phyloP scores from a whole-genome alignment of 2,329 filamentous ascomycete genomes.

The Neurospora sp. region DNA sequence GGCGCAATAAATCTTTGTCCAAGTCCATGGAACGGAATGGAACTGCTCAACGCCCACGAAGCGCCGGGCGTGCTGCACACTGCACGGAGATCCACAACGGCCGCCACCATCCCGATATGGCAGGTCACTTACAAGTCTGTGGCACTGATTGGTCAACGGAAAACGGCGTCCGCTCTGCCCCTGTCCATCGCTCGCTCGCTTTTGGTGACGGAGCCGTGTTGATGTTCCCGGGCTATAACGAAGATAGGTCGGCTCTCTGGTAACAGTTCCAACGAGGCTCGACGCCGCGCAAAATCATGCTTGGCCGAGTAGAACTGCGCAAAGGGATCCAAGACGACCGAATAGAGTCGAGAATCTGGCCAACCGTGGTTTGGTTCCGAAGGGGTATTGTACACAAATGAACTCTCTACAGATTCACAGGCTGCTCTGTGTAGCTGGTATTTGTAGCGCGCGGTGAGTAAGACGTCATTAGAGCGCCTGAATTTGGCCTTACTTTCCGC shows the following conservation, averaged over 20 bases:
- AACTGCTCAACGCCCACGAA: background rate
- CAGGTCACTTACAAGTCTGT: background rate
- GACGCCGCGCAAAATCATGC: background rate
- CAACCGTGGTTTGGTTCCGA: background rate
- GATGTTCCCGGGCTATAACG: background rate
- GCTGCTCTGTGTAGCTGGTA: background rate
- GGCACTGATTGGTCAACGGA: background rate
- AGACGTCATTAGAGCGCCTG: background rate
- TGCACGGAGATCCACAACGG: background rate
- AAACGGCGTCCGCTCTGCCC: background rate
- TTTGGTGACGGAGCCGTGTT: background rate
- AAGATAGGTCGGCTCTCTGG: background rate
- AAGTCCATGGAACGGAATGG: background rate
- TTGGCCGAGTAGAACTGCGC: background rate
- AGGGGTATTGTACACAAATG: background rate
- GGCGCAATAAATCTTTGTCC: background rate
- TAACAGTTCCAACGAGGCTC: background rate
- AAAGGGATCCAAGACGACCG: background rate
- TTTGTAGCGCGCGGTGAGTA: background rate
- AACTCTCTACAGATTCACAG: background rate
- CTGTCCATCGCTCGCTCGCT: background rate
- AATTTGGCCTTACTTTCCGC: slow-evolving; percentile 7
- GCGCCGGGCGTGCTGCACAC: background rate
- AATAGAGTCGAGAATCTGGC: background rate
- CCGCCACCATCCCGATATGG: background rate